A percentile compares a stretch with the other conserved stretches of the same genome.
Evolutionary conservation across 2,329 filamentous ascomycete species (phyloP).

Genomic region (Teratosphaeria epicoccoides): DNA sequence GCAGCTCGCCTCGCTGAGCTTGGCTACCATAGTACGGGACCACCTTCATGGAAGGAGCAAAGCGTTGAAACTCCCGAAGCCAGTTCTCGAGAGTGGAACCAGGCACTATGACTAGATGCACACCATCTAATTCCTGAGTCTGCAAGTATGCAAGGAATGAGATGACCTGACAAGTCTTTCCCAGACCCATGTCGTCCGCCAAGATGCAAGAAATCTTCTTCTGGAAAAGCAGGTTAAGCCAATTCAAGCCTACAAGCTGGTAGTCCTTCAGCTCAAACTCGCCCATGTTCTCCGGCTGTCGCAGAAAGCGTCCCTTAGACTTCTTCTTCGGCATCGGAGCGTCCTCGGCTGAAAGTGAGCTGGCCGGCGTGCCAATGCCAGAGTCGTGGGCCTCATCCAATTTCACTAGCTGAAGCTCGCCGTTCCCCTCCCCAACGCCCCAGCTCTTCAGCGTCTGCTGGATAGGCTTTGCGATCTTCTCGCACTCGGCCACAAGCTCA

Average conservation of each 20-base stretch:
- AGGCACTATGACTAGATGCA: constrained; percentile 78
- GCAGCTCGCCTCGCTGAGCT: constrained; percentile 55
- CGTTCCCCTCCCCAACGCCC: constrained; percentile 50
- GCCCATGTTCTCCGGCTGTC: constrained; percentile 69
- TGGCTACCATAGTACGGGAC: constrained; percentile 63
- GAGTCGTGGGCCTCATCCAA: constrained; percentile 50
- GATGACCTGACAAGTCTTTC: constrained; percentile 96
- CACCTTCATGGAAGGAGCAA: constrained; percentile 67
- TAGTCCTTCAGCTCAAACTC: constrained; percentile 80
- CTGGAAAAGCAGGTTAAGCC: constrained; percentile 75
- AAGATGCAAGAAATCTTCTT: constrained; percentile 77
- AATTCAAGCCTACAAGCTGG: constrained; percentile 88
- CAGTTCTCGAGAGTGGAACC: constrained; percentile 93
- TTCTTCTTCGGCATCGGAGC: constrained; percentile 29
- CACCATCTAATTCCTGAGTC: constrained; percentile 57
- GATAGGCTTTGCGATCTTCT: constrained; percentile 58
- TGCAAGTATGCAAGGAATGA: constrained; percentile 77
- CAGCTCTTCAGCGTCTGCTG: constrained; percentile 55
- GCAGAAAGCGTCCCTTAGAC: constrained; percentile 38
- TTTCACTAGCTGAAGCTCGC: constrained; percentile 50
- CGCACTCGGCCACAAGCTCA: constrained; percentile 65
- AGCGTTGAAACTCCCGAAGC: constrained; percentile 79
- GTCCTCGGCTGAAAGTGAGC: constrained; percentile 22
- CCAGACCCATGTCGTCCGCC: constrained; percentile 90
- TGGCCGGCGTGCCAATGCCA: constrained; percentile 53